Base-by-base conservation (phyloP, 768 basidiomycete species). In the Lactarius hengduanensis region DNA sequence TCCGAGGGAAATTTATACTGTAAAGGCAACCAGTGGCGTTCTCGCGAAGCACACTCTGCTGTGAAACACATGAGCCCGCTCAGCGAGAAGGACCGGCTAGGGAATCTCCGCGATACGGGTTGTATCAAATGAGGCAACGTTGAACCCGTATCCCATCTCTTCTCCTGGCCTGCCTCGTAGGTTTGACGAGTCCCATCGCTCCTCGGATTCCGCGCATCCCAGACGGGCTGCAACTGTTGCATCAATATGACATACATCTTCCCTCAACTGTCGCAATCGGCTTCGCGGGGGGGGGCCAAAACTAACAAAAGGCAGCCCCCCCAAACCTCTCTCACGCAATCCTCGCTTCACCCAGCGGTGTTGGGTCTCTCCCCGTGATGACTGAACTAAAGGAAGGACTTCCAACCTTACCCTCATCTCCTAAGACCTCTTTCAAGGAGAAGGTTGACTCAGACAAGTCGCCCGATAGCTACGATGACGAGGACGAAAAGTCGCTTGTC, bases 401-500 rank as follows among this genome's bases (percentile, higher is more conserved):
- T 6, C 41, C 66, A 4, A n/a, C 45, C 32, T 41, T 36, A 22
- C 20, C 41, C 7, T 63, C 43, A 43, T n/a, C 59, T 28, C 2
- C 32, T 16, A 16, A 30, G 10, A 53, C 54, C 40, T 2, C 41
- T n/a, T 20, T 62, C 54, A 30, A 59, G 16, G 68, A 66, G 43
- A 63, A 63, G 20, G 34, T 26, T 8, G 30, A 43, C 9, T 3
- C n/a, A 6, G 57, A 45, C 26, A 50, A 36, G 30, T 28, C 13
- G 9, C 47, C 28, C 16, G 55, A 54, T 18, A 4, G 10, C 22
- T 18, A 16, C 8, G 40, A 63, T 10, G 64, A 54, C 20, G 54
- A 53, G 55, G 59, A 61, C 38, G 66, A 47, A 47, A 59, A 58
- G 26, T 22, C 62, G 1, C 15, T 45, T 16, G 20, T 69, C 20